phyloP scores from a whole-genome alignment of 2,329 filamentous ascomycete species.

The Botrytis sinoallii region DNA sequence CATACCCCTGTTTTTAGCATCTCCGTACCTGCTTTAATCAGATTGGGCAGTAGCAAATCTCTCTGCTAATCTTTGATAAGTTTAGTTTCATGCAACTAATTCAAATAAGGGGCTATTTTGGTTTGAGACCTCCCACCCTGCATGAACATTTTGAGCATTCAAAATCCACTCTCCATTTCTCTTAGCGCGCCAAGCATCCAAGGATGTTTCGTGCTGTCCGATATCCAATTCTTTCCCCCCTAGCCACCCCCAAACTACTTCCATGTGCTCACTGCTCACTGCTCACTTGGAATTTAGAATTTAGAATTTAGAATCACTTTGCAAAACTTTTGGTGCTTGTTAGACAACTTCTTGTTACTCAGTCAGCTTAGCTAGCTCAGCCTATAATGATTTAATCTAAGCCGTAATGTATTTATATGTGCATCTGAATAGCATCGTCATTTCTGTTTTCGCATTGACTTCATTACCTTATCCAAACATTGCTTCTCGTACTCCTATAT shows the following conservation, averaged over 20 bases:
- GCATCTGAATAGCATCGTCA: not conserved
- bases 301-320: not conserved
- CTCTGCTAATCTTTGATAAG: not conserved
- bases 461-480: not conserved
- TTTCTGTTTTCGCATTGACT: conserved; percentile 4
- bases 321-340: not conserved
- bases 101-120: conserved; percentile 4
- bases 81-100: not conserved
- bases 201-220: not conserved
- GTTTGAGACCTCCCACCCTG: conserved; percentile 5
- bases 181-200: not conserved
- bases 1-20: not conserved
- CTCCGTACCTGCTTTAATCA: conserved; percentile 12
- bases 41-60: not conserved
- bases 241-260: not conserved
- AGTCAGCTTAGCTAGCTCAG: not conserved
- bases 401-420: not conserved
- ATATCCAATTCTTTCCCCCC: not conserved
- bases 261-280: not conserved
- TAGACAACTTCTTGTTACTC: not conserved
- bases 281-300: too few relatives aligned
- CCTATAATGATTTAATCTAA: not conserved
- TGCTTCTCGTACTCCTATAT: not conserved
- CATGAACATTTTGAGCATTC: conserved; percentile 1
- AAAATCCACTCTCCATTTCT: not conserved